Evolutionary conservation across 139 green algal species (phyloP), one percentile per base, ranked within the genome.

Genomic region (Asterochloris sp.): DNA sequence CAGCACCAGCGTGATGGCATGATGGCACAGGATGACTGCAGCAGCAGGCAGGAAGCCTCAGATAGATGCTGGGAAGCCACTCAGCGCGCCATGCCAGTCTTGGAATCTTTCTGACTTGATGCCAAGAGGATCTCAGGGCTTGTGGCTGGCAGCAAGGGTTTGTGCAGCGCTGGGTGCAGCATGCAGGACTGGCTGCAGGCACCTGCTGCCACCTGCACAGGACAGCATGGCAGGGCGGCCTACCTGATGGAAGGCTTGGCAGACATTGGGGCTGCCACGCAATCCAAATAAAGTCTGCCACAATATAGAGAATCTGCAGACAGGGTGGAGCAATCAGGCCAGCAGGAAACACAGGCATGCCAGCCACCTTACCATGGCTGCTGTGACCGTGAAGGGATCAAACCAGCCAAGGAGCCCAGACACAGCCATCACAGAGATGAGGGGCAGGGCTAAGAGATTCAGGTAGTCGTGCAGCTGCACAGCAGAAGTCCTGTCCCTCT

Each of bases 11-110:
- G 89, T 91, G 12, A 91, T 83, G 10, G 78, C 38, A 64, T 91
- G 87, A 78, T 92, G 89, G 13, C 80, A 14, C 29, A 89, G 73
- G 27, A 91, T 92, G n/a, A 89, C 67, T 28, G 38, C 78, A 54
- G 38, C 38, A 54, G 38, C 2, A 54, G 38, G 38, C 38, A 54
- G 38, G 4, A 54, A 54, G 38, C 38, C 38, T 54, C 38, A 54
- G 38, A 6, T 6, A 6, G 38, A 54, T 54, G 38, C 38, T 54
- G 38, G 38, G 38, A 2, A 54, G 38, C 38, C 38, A 54, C 38
- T 54, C 2, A 54, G 38, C 38, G 6, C 6, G 38, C 38, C 38
- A 10, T 54, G 38, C 38, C 2, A 54, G 38, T 54, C 38, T 54
- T 2, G 38, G 38, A 54, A 54, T 54, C 38, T 54, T 54, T 54